Evolutionary conservation across 495 filamentous ascomycete genomes (phyloP).

Genomic region (Penicillium egyptiacum): DNA sequence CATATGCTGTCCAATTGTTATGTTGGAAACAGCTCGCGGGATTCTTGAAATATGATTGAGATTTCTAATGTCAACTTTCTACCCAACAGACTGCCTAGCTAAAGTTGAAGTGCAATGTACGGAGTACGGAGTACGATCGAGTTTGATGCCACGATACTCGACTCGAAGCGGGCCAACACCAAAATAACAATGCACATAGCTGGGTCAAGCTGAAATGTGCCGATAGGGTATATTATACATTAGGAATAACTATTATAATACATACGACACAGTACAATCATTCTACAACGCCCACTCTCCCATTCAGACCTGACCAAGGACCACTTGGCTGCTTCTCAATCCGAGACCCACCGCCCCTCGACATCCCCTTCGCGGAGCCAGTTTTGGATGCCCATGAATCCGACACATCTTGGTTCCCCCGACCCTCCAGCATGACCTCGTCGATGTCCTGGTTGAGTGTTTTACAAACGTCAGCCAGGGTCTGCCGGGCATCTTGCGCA

Average conservation of each 20-base stretch:
- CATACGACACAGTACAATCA: neutral
- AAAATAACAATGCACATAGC: neutral
- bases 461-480: conserved; percentile 35
- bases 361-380: conserved; percentile 24
- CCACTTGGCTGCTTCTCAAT: conserved; percentile 31
- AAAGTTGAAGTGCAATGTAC: neutral
- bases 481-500: conserved; percentile 32
- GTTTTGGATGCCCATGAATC: conserved; percentile 44
- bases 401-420: conserved; percentile 18
- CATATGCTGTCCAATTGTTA: neutral
- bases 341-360: conserved; percentile 28
- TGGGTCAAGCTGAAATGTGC: neutral
- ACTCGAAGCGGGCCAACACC: no score
- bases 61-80: neutral
- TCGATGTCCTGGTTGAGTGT: conserved; percentile 40
- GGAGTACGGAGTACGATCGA: no score
- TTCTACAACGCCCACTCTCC: conserved; percentile 31
- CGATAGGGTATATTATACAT: neutral
- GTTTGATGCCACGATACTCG: no score
- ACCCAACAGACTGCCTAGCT: neutral
- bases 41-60: neutral
- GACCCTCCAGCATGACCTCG: conserved; percentile 23
- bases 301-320: conserved; percentile 43
- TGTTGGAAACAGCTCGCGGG: neutral
- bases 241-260: neutral